Percentiles rank a stretch among this genome's conserved stretches.
These are phyloP conservation scores for Coniochaeta sp. DNA, from an alignment of 2,329 filamentous ascomycete species.

Conservation along the genomic window DNA sequence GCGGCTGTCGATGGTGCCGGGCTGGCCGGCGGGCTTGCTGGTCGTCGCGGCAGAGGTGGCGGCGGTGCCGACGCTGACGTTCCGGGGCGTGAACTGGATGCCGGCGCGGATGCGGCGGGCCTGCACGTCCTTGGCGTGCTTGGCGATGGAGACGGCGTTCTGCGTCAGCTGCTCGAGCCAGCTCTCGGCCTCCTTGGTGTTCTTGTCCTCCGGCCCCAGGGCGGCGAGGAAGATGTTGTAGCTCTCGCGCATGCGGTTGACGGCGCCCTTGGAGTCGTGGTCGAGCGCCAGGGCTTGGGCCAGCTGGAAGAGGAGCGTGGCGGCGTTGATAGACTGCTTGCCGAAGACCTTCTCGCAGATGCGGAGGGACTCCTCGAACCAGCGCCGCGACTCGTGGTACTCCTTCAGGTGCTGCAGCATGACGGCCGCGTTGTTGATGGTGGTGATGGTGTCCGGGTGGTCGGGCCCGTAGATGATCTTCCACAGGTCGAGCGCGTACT, in stretches of 20 bases:
- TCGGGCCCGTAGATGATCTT: slow-evolving; percentile 91
- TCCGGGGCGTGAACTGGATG: slow-evolving; percentile 59
- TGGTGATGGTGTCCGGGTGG: slow-evolving; percentile 96
- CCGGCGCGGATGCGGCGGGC: slow-evolving; percentile 63
- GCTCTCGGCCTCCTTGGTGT: slow-evolving; percentile 94
- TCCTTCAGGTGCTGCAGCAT: slow-evolving; percentile 96
- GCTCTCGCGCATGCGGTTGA: slow-evolving; percentile 89
- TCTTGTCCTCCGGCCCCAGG: slow-evolving; percentile 84
- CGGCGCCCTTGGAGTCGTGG: slow-evolving; percentile 84
- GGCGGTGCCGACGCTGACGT: slow-evolving; percentile 49
- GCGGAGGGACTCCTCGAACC: slow-evolving; percentile 89
- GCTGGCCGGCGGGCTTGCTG: slow-evolving; percentile 16
- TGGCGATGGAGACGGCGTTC: slow-evolving; percentile 89
- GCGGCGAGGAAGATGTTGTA: slow-evolving; percentile 90
- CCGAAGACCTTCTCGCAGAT: slow-evolving; percentile 89
- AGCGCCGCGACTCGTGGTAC: slow-evolving; percentile 88
- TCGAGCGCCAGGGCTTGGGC: slow-evolving; percentile 94
- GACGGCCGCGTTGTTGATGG: slow-evolving; percentile 95
- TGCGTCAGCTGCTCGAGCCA: slow-evolving; percentile 96
- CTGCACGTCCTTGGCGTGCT: slow-evolving; percentile 83
- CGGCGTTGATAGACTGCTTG: slow-evolving; percentile 82
- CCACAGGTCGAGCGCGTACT: slow-evolving; percentile 91
- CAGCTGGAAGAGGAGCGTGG: slow-evolving; percentile 93
- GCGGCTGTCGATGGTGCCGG: slow-evolving; percentile 57
- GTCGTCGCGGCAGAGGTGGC: slow-evolving; percentile 27